These are phyloP conservation scores for Xylaria multiplex DNA, from an alignment of 2,329 filamentous ascomycete species.

Conservation along the genomic window DNA sequence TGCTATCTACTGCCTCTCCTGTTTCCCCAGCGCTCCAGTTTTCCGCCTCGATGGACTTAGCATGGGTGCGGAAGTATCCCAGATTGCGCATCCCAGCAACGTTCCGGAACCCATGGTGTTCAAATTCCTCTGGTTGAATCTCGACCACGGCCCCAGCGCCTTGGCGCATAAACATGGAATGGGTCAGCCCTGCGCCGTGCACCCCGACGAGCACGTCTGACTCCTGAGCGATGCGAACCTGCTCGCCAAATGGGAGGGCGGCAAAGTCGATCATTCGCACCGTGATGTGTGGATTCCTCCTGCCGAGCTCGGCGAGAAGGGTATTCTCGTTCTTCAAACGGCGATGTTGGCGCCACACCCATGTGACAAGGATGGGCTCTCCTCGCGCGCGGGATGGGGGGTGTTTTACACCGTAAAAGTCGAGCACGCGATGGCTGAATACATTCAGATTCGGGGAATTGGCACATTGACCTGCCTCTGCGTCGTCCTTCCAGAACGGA, in stretches of 20 bases:
- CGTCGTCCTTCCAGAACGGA: constrained; percentile 56
- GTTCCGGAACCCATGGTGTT: constrained; percentile 55
- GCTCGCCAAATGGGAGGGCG: constrained; percentile 50
- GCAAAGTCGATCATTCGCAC: constrained; percentile 53
- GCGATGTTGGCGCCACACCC: constrained; percentile 51
- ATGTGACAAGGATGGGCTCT: constrained; percentile 48
- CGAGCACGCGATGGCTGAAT: constrained; percentile 49
- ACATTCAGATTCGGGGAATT: constrained; percentile 47
- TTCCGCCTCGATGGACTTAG: constrained; percentile 27
- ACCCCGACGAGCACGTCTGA: constrained; percentile 57
- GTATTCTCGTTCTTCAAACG: constrained; percentile 45
- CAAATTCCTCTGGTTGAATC: constrained; percentile 52
- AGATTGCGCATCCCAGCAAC: constrained; percentile 52
- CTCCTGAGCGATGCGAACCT: constrained; percentile 49
- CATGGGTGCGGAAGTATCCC: constrained; percentile 53
- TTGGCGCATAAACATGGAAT: constrained; percentile 54
- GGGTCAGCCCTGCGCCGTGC: constrained; percentile 57
- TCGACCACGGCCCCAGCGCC: constrained; percentile 53
- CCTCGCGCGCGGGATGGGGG: constrained; percentile 17
- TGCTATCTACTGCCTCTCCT: background rate
- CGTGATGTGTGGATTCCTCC: constrained; percentile 43
- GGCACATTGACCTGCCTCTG: constrained; percentile 48
- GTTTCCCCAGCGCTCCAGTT: constrained; percentile 6
- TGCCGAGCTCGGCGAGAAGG: constrained; percentile 45
- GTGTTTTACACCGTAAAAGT: constrained; percentile 43